phyloP scores from a whole-genome alignment of 306 rosid genomes.

The Fagus crenata region DNA sequence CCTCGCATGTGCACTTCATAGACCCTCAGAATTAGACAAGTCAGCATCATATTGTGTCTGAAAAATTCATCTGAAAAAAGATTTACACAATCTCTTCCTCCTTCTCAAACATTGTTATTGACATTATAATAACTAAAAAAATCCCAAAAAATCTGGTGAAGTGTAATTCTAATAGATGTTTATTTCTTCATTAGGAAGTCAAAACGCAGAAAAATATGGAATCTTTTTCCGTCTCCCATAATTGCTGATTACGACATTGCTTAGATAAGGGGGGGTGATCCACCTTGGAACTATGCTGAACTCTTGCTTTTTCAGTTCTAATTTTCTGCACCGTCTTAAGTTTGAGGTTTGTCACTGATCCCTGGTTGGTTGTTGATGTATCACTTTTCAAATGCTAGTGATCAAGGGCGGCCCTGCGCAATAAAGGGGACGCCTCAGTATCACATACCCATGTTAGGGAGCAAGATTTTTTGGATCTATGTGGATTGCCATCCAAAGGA shows the following conservation, averaged over 20 bases:
- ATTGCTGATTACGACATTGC: conserved; percentile 24
- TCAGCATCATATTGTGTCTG: conserved; percentile 34
- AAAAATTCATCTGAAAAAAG: conserved; percentile 21
- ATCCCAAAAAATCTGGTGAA: conserved; percentile 67
- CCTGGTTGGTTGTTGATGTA: too few species aligned
- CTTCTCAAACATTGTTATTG: conserved; percentile 32
- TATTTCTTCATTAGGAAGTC: conserved; percentile 13
- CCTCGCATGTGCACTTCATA: conserved; percentile 13
- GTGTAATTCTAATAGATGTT: conserved; percentile 18
- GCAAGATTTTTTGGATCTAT: too few species aligned
- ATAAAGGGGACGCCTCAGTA: too few species aligned
- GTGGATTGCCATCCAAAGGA: too few species aligned
- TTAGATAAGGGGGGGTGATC: conserved; percentile 28
- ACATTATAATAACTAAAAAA: conserved; percentile 24
- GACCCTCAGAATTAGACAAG: conserved; percentile 29
- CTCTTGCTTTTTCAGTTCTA: background rate
- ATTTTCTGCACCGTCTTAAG: background rate
- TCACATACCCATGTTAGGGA: too few species aligned
- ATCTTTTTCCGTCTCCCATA: conserved; percentile 18
- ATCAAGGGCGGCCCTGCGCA: too few species aligned
- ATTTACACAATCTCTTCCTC: conserved; percentile 9
- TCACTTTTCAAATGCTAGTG: too few species aligned
- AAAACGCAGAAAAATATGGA: background rate
- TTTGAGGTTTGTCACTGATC: too few species aligned
- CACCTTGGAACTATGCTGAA: background rate